Conservation (phyloP, 257 asterid species). For the Lycium ferocissimum region DNA sequence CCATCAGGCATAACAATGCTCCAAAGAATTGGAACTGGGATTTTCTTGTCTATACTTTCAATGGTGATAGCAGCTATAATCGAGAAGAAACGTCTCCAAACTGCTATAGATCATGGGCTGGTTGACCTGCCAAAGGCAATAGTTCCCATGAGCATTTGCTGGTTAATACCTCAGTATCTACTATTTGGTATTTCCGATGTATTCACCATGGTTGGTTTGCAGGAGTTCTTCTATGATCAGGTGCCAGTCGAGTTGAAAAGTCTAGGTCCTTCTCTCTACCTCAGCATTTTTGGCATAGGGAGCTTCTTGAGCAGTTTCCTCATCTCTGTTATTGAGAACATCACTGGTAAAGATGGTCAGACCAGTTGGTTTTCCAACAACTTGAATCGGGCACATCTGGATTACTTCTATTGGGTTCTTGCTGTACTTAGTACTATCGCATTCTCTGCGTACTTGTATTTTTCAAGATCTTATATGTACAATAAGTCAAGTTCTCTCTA, state of each 20-base stretch:
- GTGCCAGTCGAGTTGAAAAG: constrained; percentile 64
- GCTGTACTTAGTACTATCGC: constrained; percentile 44
- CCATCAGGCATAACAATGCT: constrained; percentile 67
- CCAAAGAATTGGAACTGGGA: constrained; percentile 68
- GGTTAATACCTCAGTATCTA: constrained; percentile 69
- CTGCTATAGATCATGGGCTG: constrained; percentile 51
- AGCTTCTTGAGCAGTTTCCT: constrained; percentile 69
- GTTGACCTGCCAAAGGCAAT: constrained; percentile 47
- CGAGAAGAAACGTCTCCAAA: constrained; percentile 62
- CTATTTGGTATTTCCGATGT: constrained; percentile 59
- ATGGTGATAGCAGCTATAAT: constrained; percentile 64
- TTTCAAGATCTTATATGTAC: constrained; percentile 43
- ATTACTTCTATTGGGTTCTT: constrained; percentile 52
- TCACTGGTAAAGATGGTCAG: constrained; percentile 38
- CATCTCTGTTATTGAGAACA: constrained; percentile 45
- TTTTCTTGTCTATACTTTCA: constrained; percentile 50
- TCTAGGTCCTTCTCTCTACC: constrained; percentile 57
- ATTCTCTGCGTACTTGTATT: constrained; percentile 36
- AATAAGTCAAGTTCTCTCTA: constrained; percentile 31
- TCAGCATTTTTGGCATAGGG: constrained; percentile 66
- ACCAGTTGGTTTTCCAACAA: constrained; percentile 49
- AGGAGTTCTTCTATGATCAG: constrained; percentile 71
- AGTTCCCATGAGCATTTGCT: constrained; percentile 64
- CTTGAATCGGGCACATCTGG: constrained; percentile 51
- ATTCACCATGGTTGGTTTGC: constrained; percentile 63